Conservation (phyloP, 2,329 filamentous ascomycete genomes). For the Chalaropsis thielavioides region DNA sequence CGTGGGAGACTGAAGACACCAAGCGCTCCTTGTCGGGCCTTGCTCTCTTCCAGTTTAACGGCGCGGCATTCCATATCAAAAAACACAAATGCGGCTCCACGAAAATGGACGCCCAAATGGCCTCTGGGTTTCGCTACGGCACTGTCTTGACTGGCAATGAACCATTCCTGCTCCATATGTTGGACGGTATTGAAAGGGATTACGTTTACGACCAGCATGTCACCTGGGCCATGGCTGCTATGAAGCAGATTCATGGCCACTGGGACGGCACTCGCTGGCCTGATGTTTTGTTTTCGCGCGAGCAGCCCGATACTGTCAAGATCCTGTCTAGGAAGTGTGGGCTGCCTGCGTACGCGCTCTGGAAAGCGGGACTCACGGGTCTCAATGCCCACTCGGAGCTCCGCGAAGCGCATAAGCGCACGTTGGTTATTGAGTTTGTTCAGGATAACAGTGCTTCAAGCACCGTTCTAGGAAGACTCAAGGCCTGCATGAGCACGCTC, state of each 20-base stretch:
- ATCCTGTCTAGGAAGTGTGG: neutral
- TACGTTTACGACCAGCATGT: neutral
- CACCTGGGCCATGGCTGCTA: neutral
- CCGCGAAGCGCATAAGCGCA: neutral
- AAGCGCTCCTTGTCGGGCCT: neutral
- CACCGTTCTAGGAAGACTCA: neutral
- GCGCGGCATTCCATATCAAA: neutral
- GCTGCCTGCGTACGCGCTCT: neutral
- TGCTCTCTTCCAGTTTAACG: neutral
- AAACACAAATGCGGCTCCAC: neutral
- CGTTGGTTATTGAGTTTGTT: neutral
- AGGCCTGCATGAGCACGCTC: neutral
- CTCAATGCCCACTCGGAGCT: neutral
- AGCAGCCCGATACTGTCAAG: neutral
- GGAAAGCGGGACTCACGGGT: neutral
- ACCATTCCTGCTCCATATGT: neutral
- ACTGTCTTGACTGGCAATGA: neutral
- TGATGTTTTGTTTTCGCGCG: neutral
- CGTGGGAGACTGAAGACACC: neutral
- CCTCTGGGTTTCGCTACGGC: neutral
- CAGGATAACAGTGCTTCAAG: neutral
- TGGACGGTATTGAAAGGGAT: neutral
- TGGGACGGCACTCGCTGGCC: neutral
- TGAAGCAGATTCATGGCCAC: neutral
- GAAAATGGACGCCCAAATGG: neutral